A percentile compares a stretch with the other conserved stretches of the same genome.
phyloP scores from a whole-genome alignment of 2,329 filamentous ascomycete species.

The Calonectria leucothoes region DNA sequence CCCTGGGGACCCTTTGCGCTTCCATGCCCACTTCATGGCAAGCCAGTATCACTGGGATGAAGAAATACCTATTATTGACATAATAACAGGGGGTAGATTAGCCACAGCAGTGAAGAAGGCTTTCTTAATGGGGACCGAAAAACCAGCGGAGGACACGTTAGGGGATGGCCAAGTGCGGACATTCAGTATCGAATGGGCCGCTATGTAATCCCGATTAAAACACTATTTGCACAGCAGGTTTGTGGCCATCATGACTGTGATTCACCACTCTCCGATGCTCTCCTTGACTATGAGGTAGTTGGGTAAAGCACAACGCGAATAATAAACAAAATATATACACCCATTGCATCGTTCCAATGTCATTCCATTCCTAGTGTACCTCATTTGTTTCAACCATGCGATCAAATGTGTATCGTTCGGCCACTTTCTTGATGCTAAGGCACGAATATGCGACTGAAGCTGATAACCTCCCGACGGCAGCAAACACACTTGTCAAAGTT shows the following conservation, averaged over 20 bases:
- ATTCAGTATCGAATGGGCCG: slow-evolving; percentile 94
- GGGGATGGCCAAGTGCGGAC: slow-evolving; percentile 66
- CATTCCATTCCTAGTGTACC: neutral
- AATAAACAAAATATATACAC: slow-evolving; percentile 8
- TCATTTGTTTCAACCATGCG: neutral
- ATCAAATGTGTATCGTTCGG: neutral
- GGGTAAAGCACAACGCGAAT: neutral
- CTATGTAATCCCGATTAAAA: slow-evolving; percentile 71
- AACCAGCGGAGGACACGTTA: slow-evolving; percentile 48
- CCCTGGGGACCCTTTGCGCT: slow-evolving; percentile 92
- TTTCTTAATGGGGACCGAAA: slow-evolving; percentile 83
- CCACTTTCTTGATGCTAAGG: slow-evolving; percentile 56
- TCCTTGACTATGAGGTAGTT: neutral
- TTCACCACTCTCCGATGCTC: neutral
- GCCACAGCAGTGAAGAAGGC: slow-evolving; percentile 98
- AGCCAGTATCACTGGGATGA: slow-evolving; percentile 90
- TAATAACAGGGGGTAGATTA: slow-evolving; percentile 87
- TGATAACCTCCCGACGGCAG: slow-evolving; percentile 87
- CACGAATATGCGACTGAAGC: slow-evolving; percentile 92
- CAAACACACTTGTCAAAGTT: slow-evolving; percentile 98
- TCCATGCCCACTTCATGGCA: slow-evolving; percentile 93
- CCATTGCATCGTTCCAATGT: slow-evolving; percentile 5
- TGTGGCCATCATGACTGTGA: neutral
- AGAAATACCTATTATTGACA: slow-evolving; percentile 83
- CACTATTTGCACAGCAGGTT: neutral